phyloP scores from a whole-genome alignment of 768 basidiomycete species.

The Podaxis sp. region DNA sequence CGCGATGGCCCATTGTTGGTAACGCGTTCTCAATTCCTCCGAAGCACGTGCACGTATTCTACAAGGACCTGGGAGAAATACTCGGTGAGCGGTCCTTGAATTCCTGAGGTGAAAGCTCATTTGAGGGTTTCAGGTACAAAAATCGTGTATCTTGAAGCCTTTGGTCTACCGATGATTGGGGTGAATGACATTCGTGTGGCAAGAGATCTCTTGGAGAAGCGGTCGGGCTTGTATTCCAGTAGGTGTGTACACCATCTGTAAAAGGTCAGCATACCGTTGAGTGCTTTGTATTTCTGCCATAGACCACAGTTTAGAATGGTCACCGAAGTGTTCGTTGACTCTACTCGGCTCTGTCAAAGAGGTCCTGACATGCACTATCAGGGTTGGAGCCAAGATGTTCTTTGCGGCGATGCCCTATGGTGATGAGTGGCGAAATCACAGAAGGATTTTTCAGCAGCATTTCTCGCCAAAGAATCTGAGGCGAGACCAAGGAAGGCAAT shows the following conservation, averaged over 20 bases:
- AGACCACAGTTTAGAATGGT: not conserved
- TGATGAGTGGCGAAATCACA: conserved; percentile 13
- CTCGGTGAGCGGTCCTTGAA: conserved; percentile 10
- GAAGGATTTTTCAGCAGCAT: conserved; percentile 14
- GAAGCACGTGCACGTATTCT: conserved; percentile 2
- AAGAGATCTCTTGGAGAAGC: conserved; percentile 26
- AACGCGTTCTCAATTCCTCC: conserved; percentile 16
- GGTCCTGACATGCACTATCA: not conserved
- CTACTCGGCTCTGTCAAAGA: not conserved
- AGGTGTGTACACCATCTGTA: not conserved
- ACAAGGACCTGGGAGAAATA: conserved; percentile 13
- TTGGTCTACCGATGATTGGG: conserved; percentile 25
- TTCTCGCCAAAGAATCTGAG: conserved; percentile 7
- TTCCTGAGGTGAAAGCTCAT: not conserved
- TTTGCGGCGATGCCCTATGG: conserved; percentile 14
- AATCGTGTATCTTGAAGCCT: conserved; percentile 18
- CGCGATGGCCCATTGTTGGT: conserved; percentile 16
- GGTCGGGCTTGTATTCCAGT: conserved; percentile 29
- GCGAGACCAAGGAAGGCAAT: conserved; percentile 4
- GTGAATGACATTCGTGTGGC: conserved; percentile 25
- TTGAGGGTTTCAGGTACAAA: not conserved
- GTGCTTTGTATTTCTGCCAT: not conserved
- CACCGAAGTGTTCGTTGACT: not conserved
- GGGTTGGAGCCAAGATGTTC: not conserved
- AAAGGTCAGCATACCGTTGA: not conserved